Evolutionary conservation across 768 basidiomycete species (phyloP), one percentile per base, ranked within the genome.

Genomic region (Podaxis mareebaensis): DNA sequence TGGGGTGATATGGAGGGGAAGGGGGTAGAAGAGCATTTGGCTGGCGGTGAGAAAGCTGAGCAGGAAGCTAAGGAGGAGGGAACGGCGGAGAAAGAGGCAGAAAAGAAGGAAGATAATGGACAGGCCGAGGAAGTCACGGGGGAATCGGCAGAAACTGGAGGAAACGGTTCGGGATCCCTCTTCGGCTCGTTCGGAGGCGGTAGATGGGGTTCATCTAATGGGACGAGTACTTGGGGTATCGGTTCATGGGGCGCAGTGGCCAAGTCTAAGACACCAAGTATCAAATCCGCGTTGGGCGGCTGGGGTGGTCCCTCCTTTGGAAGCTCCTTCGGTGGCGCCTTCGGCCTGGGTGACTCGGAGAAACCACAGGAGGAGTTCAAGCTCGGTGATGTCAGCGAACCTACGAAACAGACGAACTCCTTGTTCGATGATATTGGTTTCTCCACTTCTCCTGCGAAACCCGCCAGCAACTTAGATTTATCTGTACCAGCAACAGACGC

Each of bases 31-130:
- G 64, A 64, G 52, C 58, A 58, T 26, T 58, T 24, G 53, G 30
- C 28, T 15, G 58, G 33, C 0, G 33, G 4, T 30, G 42, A 28
- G 30, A 59, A 54, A 55, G 52, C 58, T 30, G 64, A 66, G 22
- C 44, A 61, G 33, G 64, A 65, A 36, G 38, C 42, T 11, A 28
- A 49, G 42, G 60, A 61, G 54, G 53, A 61, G 49, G 55, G 44
- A 48, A 40, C 61, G 20, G 17, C 17, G 59, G 36, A 52, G 33
- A 53, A 66, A 40, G 24, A 53, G 30, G 58, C 63, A 22, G 63
- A 68, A 54, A 58, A 68, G 57, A 62, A 63, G 51, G 61, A 62
- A 51, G 69, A 65, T 48, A 69, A 70, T 20, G 63, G 60, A 63
- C 63, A 66, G 44, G 64, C 46, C 48, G 62, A 66, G n/a, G 56